Conservation (phyloP, 345 rosid genomes). For the Hevea brasiliensis region DNA sequence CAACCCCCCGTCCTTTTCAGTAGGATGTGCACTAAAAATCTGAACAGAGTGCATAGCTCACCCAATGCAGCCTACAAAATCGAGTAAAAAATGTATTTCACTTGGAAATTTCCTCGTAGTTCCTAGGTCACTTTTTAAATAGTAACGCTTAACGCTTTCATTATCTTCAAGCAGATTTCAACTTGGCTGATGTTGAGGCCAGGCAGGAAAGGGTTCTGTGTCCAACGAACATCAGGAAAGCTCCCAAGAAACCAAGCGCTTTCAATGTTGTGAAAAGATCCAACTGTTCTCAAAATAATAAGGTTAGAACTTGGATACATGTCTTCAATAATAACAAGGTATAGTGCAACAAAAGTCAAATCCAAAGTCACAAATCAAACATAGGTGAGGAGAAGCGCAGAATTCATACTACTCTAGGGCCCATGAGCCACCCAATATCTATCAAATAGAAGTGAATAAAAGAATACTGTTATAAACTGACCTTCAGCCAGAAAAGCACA, state of each 20-base stretch:
- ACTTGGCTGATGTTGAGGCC: constrained; percentile 73
- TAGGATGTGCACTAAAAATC: not conserved
- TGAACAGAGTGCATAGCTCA: constrained; percentile 1
- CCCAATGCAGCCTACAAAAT: constrained; percentile 17
- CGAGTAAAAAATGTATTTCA: constrained; percentile 9
- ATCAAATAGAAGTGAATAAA: not conserved
- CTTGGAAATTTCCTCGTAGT: not conserved
- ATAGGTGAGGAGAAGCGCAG: not conserved
- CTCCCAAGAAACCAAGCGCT: constrained; percentile 73
- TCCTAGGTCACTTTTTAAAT: not conserved
- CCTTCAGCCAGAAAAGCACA: constrained; percentile 95
- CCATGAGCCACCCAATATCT: not conserved
- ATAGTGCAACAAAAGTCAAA: not conserved
- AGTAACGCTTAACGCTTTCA: not conserved
- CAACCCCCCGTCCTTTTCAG: too few relatives aligned
- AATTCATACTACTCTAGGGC: not conserved
- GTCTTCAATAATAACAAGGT: not conserved
- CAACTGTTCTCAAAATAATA: constrained; percentile 47
- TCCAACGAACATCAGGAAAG: constrained; percentile 76
- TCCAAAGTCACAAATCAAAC: not conserved
- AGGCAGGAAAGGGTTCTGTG: constrained; percentile 80
- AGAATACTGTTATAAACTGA: constrained; percentile 16
- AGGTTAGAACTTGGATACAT: not conserved
- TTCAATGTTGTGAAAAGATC: constrained; percentile 90
- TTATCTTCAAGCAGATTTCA: constrained; percentile 55